Conservation (phyloP, 441 rosid species). For the Brassica balearica region DNA sequence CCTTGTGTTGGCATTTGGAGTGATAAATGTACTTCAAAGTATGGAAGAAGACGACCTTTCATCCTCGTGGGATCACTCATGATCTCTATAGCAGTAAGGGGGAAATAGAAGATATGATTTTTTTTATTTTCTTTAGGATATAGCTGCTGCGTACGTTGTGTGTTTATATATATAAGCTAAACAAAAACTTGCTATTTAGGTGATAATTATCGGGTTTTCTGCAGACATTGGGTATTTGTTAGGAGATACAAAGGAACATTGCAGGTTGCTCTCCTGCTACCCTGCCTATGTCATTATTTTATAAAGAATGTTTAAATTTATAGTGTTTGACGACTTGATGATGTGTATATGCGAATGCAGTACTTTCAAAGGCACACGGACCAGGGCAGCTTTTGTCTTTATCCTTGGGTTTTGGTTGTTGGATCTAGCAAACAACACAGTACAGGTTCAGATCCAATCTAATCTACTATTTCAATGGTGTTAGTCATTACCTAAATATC, state of each 20-base stretch:
- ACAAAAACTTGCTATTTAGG: slow-evolving; percentile 74
- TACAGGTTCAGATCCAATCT: slow-evolving; percentile 63
- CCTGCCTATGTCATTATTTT: slow-evolving; percentile 35
- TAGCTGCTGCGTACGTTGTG: slow-evolving; percentile 31
- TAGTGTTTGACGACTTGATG: slow-evolving; percentile 25
- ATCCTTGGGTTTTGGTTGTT: slow-evolving; percentile 96
- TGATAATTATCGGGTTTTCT: slow-evolving; percentile 93
- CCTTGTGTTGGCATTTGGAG: slow-evolving; percentile 99
- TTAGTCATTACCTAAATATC: slow-evolving; percentile 15
- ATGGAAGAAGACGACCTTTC: slow-evolving; percentile 90
- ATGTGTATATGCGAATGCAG: slow-evolving; percentile 54
- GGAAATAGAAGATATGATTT: slow-evolving; percentile 27
- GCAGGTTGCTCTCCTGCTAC: slow-evolving; percentile 66
- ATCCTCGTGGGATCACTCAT: slow-evolving; percentile 87
- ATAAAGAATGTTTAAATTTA: slow-evolving; percentile 4
- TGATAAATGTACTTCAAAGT: slow-evolving; percentile 90
- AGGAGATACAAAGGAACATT: slow-evolving; percentile 88
- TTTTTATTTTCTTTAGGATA: slow-evolving; percentile 20
- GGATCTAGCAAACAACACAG: slow-evolving; percentile 98
- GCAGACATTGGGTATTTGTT: slow-evolving; percentile 93
- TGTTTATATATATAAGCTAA: slow-evolving; percentile 47
- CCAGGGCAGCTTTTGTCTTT: slow-evolving; percentile 87
- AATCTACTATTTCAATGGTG: slow-evolving; percentile 17
- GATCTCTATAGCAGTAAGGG: slow-evolving; percentile 88
- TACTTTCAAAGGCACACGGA: slow-evolving; percentile 82